Base-by-base conservation (phyloP, 73 alveolate species). In the Effrenium voratum region DNA sequence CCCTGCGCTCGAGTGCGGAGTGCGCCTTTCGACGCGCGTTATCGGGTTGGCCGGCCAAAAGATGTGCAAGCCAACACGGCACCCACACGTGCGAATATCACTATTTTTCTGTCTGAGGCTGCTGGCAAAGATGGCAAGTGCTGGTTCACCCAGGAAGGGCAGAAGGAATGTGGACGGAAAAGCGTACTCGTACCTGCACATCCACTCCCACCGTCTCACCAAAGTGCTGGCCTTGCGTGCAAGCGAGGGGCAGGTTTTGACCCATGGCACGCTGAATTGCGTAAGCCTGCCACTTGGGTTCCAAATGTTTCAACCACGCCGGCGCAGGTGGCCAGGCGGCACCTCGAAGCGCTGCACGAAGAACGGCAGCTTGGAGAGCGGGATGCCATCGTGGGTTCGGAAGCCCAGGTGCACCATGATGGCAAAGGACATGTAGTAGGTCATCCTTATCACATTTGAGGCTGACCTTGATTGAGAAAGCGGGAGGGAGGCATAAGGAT, bases 331-430 rank as follows among this genome's bases (percentile, higher is more conserved):
- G 41, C 41, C 46, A 46, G 16, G 26, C 0, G 1, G 2, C 40
- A 45, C 97, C 97, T 90, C 97, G 43, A 90, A 90, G 46, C 97
- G 97, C 97, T 90, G 88, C 45, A 90, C 97, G n/a, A 90, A 90
- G 57, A n/a, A 90, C 40, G 97, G 97, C 15, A 90, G 97, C 97
- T 90, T 90, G 41, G 87, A 40, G 43, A 90, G 45, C 13, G 97
- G 97, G 49, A 76, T 70, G 45, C 97, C 97, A 66, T 90, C 97
- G 45, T 90, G 97, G 32, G 97, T 90, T n/a, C 97, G 97, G 88
- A 90, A 90, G 52, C 97, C 97, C 86, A 90, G 46, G 76, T 90
- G 97, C 41, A 90, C 97, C 97, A 90, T 90, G 75, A 90, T 70
- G 57, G 86, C 75, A 30, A 90, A 90, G 63, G 97, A 90, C 97